phyloP scores from a whole-genome alignment of 2,329 filamentous ascomycete genomes.

The Aspergillus ruber region DNA sequence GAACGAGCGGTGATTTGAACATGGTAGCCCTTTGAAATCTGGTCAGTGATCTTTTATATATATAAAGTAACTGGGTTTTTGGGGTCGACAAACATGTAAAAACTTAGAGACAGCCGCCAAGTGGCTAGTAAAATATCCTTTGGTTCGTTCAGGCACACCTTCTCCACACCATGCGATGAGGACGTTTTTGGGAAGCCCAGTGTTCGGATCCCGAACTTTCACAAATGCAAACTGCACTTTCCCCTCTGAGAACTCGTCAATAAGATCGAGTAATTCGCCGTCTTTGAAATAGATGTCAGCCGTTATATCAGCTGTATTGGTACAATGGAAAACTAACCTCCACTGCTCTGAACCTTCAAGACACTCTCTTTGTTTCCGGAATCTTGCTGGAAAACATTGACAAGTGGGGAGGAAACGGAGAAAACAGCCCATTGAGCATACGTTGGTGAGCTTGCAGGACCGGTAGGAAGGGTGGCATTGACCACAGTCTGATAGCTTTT shows the following conservation, averaged over 20 bases:
- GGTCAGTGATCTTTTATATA: constrained; percentile 5
- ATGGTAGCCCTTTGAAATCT: constrained; percentile 65
- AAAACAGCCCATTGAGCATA: constrained; percentile 92
- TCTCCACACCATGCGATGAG: constrained; percentile 96
- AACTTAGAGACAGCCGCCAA: constrained; percentile 82
- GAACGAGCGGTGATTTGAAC: constrained; percentile 95
- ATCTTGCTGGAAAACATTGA: constrained; percentile 85
- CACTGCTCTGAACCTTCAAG: constrained; percentile 86
- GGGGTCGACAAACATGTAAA: constrained; percentile 57
- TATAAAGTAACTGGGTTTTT: not conserved
- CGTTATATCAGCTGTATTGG: not conserved
- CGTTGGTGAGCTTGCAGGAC: constrained; percentile 63
- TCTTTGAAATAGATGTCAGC: constrained; percentile 47
- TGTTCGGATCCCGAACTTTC: constrained; percentile 94
- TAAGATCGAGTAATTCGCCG: constrained; percentile 80
- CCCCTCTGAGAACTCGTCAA: constrained; percentile 95
- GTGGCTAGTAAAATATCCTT: constrained; percentile 97
- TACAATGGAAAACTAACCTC: constrained; percentile 52
- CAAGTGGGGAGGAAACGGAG: constrained; percentile 82
- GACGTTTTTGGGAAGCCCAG: constrained; percentile 79
- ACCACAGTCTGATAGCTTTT: constrained; percentile 68
- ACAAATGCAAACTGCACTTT: constrained; percentile 95
- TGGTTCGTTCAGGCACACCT: constrained; percentile 95
- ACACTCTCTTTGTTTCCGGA: constrained; percentile 82
- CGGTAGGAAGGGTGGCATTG: constrained; percentile 53